These are phyloP conservation scores for Cardiospermum halicacabum DNA, from an alignment of 345 rosid genomes.

Conservation along the genomic window DNA sequence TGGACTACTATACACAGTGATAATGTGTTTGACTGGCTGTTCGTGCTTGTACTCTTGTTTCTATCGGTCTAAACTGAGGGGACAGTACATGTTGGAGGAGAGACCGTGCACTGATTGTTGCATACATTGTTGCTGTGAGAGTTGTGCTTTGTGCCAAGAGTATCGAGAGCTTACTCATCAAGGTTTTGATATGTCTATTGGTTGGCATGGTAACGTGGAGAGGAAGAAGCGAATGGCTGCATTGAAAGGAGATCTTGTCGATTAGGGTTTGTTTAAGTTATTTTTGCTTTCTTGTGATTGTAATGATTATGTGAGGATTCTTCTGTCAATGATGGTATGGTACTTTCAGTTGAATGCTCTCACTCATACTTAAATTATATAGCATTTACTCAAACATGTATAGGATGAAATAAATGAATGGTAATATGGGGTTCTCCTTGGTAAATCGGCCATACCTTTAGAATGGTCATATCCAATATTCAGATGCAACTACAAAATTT, in stretches of 20 bases:
- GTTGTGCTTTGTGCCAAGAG: slow-evolving; percentile 58
- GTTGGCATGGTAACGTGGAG: slow-evolving; percentile 79
- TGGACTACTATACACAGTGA: slow-evolving; percentile 38
- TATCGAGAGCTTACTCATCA: slow-evolving; percentile 54
- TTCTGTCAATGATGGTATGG: too few relatives aligned
- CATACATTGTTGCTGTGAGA: slow-evolving; percentile 52
- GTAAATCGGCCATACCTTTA: too few relatives aligned
- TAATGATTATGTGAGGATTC: too few relatives aligned
- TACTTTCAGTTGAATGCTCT: too few relatives aligned
- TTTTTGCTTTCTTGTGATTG: background rate
- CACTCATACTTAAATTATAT: too few relatives aligned
- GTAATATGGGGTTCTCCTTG: too few relatives aligned
- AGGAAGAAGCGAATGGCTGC: slow-evolving; percentile 34
- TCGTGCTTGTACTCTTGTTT: slow-evolving; percentile 53
- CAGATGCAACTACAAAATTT: too few relatives aligned
- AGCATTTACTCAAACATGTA: too few relatives aligned
- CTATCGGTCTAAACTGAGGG: slow-evolving; percentile 59
- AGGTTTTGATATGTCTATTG: slow-evolving; percentile 59
- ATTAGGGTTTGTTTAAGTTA: slow-evolving; percentile 10
- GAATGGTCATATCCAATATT: too few relatives aligned
- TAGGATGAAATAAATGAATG: too few relatives aligned
- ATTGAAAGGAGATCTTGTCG: slow-evolving; percentile 36
- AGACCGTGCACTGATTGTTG: slow-evolving; percentile 47
- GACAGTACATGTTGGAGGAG: slow-evolving; percentile 47
- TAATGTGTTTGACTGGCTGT: slow-evolving; percentile 37